Percentiles rank a stretch among this genome's conserved stretches.
These are phyloP conservation scores for Zygotorulaspora danielsina DNA, from an alignment of 805 yeast genomes.

Conservation along the genomic window DNA sequence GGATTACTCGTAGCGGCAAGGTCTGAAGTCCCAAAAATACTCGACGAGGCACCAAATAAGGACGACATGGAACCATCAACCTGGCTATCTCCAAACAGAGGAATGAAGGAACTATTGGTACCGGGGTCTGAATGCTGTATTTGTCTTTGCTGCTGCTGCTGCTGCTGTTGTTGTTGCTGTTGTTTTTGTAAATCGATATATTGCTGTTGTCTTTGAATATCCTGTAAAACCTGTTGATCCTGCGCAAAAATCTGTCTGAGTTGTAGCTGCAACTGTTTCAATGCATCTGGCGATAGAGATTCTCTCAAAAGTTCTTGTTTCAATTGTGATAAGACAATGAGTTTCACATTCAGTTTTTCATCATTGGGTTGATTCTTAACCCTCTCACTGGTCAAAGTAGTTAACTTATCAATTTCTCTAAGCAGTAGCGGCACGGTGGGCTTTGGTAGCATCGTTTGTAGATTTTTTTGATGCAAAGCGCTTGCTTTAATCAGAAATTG, in stretches of 20 bases:
- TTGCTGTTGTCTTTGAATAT: conserved; percentile 27
- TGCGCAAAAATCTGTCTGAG: conserved; percentile 40
- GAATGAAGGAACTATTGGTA: conserved; percentile 11
- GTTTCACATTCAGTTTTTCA: conserved; percentile 31
- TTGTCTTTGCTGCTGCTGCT: conserved; percentile 16
- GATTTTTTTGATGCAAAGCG: conserved; percentile 39
- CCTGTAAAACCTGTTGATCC: conserved; percentile 33
- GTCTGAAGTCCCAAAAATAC: conserved; percentile 15
- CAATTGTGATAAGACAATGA: conserved; percentile 36
- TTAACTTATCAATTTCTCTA: conserved; percentile 36
- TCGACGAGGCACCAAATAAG: conserved; percentile 19
- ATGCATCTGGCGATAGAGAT: conserved; percentile 31
- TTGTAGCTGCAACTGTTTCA: conserved; percentile 39
- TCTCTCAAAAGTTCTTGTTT: conserved; percentile 36
- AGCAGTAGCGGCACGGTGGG: conserved; percentile 34
- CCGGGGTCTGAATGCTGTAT: conserved; percentile 8
- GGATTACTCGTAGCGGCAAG: conserved; percentile 20
- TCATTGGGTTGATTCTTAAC: conserved; percentile 33
- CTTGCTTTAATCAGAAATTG: conserved; percentile 62
- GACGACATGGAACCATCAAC: conserved; percentile 15
- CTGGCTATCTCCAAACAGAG: conserved; percentile 19
- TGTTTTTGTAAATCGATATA: conserved; percentile 29
- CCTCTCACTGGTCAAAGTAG: conserved; percentile 35
- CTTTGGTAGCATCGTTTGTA: conserved; percentile 28
- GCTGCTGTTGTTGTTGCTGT: conserved; percentile 23